Base-by-base conservation (phyloP, 192 early-diverging fungal genomes). In the Umbelopsis isabellina region DNA sequence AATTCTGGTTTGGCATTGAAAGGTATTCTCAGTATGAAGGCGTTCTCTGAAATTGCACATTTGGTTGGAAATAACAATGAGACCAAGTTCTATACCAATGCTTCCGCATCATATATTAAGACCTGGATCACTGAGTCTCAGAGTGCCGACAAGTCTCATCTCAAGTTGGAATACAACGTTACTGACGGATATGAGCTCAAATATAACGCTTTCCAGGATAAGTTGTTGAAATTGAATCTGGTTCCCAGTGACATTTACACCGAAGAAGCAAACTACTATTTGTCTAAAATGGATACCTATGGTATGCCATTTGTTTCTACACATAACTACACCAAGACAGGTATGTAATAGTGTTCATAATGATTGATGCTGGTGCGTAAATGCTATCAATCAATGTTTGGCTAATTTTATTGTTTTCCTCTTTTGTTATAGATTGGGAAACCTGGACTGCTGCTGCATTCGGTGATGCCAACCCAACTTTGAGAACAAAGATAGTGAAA, bases 201-300 rank as follows among this genome's bases (percentile, higher is more conserved):
- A 15, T 66, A 66, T 16, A 66, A 66, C 45, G 65, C 65, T 0
- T 66, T 66, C 65, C 65, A 46, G 21, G 65, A 66, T 21, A 46
- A 66, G 23, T 23, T 66, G 15, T 33, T 66, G 27, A 48, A 27
- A 2, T 4, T 66, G 21, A 66, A 66, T 11, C 16, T 33, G 13
- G 46, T 66, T 13, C 65, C 65, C 8, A 15, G 6, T 6, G 21
- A 33, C 11, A 46, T 48, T 13, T 48, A 47, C 35, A 48, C 65
- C 41, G 46, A 47, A 11, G 45, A 66, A 16, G 65, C 41, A 5
- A 30, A 46, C 8, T 48, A 66, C 45, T 66, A 66, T 10, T 47
- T 47, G n/a, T 46, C 65, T 0, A 66, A 47, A 20, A 20, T 46
- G n/a, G 23, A n/a, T 7, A 11, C n/a, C 22, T 66, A 66, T 13